A percentile compares a stretch with the other conserved stretches of the same genome.
These are phyloP conservation scores for Dendrobium huoshanense DNA, from an alignment of 106 monocot species.

Conservation along the genomic window DNA sequence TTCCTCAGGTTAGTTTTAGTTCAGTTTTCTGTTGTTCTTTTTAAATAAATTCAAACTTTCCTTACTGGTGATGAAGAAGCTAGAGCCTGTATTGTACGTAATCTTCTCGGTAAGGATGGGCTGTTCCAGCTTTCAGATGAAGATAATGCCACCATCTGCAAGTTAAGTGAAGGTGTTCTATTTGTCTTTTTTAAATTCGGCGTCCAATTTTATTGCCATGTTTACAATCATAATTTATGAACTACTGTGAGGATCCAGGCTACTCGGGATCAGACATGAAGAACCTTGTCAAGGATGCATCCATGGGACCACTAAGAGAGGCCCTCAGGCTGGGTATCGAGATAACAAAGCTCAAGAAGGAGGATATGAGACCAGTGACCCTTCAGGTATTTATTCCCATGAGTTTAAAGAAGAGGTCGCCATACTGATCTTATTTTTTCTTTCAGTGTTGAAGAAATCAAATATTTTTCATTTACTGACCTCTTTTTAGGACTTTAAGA, in stretches of 20 bases:
- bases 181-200: neutral
- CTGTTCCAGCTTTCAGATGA: slow-evolving; percentile 85
- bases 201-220: neutral
- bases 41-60: neutral
- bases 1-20: slow-evolving; percentile 51
- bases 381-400: slow-evolving; percentile 31
- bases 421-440: no score
- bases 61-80: slow-evolving; percentile 58
- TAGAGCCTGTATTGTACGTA: slow-evolving; percentile 78
- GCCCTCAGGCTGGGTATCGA: slow-evolving; percentile 65
- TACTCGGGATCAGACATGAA: slow-evolving; percentile 98
- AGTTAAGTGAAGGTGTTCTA: slow-evolving; percentile 70
- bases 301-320: slow-evolving; percentile 94
- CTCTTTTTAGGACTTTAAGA: slow-evolving; percentile 68
- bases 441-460: no score
- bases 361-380: slow-evolving; percentile 74
- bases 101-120: slow-evolving; percentile 92
- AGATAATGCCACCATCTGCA: slow-evolving; percentile 65
- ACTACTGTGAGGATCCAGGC: slow-evolving; percentile 30
- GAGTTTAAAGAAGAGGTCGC: neutral
- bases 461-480: neutral
- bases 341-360: slow-evolving; percentile 73
- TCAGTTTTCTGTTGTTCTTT: slow-evolving; percentile 7
- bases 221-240: neutral
- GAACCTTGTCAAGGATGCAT: slow-evolving; percentile 98